These are phyloP conservation scores for Euphorbia tirucalli DNA, from an alignment of 345 rosid genomes.

Conservation along the genomic window DNA sequence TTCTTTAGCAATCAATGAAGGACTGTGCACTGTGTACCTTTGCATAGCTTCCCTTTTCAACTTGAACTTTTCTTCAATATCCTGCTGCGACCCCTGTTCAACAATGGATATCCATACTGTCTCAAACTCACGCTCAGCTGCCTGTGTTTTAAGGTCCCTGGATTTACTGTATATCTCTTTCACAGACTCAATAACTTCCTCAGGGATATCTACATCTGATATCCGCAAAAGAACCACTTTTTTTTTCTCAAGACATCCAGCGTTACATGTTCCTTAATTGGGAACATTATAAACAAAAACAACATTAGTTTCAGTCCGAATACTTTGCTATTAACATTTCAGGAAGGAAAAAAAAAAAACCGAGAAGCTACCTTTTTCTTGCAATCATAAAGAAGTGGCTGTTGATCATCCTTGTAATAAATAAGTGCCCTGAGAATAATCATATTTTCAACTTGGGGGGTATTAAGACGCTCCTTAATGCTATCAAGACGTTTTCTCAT, in stretches of 20 bases:
- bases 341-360: not conserved
- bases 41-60: conserved; percentile 52
- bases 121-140: conserved; percentile 51
- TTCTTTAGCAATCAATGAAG: conserved; percentile 39
- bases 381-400: conserved; percentile 61
- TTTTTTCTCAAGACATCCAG: conserved; percentile 70
- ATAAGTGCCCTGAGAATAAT: conserved; percentile 69
- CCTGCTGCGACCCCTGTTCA: conserved; percentile 41
- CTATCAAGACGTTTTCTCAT: not conserved
- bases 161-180: conserved; percentile 63
- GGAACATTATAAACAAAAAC: not conserved
- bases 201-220: conserved; percentile 61
- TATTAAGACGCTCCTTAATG: not conserved
- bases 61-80: conserved; percentile 43
- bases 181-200: conserved; percentile 60
- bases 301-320: not conserved
- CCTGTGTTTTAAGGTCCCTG: conserved; percentile 37
- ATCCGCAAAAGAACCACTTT: conserved; percentile 68
- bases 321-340: no score
- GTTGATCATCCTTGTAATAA: conserved; percentile 49
- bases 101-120: conserved; percentile 77
- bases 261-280: conserved; percentile 36
- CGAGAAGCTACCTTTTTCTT: conserved; percentile 46
- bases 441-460: conserved; percentile 72
- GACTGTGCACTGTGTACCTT: conserved; percentile 71